Conservation (phyloP, 2,329 filamentous ascomycete genomes). For the Graphiopsis chlorocephala region DNA sequence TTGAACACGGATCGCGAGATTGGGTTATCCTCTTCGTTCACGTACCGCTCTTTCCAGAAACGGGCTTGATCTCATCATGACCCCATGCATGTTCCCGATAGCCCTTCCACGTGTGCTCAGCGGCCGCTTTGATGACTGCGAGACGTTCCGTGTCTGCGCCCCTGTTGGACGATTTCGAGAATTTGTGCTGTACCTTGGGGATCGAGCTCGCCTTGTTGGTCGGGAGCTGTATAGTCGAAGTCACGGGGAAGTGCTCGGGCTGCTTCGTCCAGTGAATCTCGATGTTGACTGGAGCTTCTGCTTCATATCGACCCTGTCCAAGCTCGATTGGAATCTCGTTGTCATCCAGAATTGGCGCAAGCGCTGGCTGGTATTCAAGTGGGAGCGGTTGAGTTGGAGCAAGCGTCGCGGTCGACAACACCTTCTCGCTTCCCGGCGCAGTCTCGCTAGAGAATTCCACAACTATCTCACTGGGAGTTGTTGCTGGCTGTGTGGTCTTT, state of each 20-base stretch:
- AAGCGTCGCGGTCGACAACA: not conserved
- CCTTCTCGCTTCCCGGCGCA: not conserved
- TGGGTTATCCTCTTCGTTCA: no score
- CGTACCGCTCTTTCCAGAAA: constrained; percentile 63
- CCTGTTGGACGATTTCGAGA: constrained; percentile 55
- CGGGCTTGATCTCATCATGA: constrained; percentile 80
- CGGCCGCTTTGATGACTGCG: constrained; percentile 67
- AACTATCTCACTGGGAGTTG: not conserved
- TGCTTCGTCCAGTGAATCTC: constrained; percentile 70
- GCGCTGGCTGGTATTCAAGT: constrained; percentile 3
- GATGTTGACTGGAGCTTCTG: constrained; percentile 18
- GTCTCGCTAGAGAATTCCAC: not conserved
- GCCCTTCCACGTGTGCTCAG: constrained; percentile 75
- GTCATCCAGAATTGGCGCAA: not conserved
- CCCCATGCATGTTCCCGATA: constrained; percentile 79
- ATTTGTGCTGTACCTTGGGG: constrained; percentile 72
- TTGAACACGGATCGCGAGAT: no score
- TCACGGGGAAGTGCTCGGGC: constrained; percentile 67
- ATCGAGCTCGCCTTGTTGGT: constrained; percentile 67
- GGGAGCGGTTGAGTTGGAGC: constrained; percentile 9
- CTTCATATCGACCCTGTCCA: constrained; percentile 7
- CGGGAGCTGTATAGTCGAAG: constrained; percentile 73
- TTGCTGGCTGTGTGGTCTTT: not conserved
- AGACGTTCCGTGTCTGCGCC: constrained; percentile 62
- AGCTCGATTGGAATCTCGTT: constrained; percentile 12